Base-by-base conservation (phyloP, 768 basidiomycete species). In the Candolleomyces aberdarensis region DNA sequence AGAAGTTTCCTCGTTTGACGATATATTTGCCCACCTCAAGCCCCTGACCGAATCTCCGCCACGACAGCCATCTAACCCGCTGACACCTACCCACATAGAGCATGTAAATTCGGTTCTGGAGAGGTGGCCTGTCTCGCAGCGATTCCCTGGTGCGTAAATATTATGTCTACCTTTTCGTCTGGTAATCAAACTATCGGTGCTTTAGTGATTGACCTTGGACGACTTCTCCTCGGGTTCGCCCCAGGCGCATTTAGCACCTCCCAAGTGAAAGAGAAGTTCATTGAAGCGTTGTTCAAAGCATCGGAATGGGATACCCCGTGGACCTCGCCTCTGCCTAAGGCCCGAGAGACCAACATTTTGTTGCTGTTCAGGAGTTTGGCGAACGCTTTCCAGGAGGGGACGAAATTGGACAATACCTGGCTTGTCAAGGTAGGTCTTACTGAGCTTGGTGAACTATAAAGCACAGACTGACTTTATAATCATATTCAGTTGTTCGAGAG, bases 271-370 rank as follows among this genome's bases (percentile, higher is more conserved):
- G 77, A 81, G 43, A 73, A 71, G 19, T 86, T 90, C 70, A 80
- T 90, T 20, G 78, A 83, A 19, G 75, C 83, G 1, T 71, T 96
- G 11, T 85, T 94, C 71, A 76, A 75, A 57, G 89, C 86, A 14
- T 83, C 87, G 3, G 87, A 89, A 54, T 92, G 89, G 87, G 69
- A 62, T 70, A 56, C 77, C 32, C 78, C 83, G 1, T 85, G 85
- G 82, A 67, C 76, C 31, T 70, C 72, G n/a, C 79, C 87, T 0
- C 70, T 89, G 40, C 71, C 78, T 3, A 97, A 94, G 73, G 72
- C 85, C 7, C 79, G 87, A 59, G 95, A 97, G 70, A 96, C 89
- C 17, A 98, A 98, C 68, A 80, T 88, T 1, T 77, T 96, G 62
- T 80, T 99, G 26, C 78, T 90, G 1, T 76, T 97, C 53, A 83